Conservation (phyloP, 164 flowering plant genomes). For the Vitis labrusca region DNA sequence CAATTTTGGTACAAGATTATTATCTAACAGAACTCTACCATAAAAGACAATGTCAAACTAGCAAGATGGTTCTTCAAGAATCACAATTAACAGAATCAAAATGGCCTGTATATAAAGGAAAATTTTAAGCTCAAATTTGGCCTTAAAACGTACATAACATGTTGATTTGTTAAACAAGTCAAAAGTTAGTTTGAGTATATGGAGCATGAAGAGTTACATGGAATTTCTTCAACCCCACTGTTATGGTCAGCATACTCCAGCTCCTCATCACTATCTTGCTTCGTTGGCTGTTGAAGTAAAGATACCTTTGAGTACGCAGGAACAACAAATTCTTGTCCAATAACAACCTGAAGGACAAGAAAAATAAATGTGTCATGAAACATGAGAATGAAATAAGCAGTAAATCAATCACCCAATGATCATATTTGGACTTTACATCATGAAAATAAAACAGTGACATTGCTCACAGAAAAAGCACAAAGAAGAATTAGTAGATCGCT, state of each 20-base stretch:
- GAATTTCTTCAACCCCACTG: slow-evolving; percentile 43
- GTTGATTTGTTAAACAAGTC: too few relatives aligned
- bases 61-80: too few relatives aligned
- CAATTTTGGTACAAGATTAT: too few relatives aligned
- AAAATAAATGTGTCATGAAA: background rate
- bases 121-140: too few relatives aligned
- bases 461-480: too few relatives aligned
- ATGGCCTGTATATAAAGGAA: too few relatives aligned
- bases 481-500: too few relatives aligned
- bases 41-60: too few relatives aligned
- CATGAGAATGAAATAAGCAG: background rate
- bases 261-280: slow-evolving; percentile 95
- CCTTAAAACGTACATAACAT: too few relatives aligned
- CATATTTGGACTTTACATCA: background rate
- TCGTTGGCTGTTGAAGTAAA: slow-evolving; percentile 70
- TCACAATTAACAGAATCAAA: too few relatives aligned
- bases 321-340: slow-evolving; percentile 73
- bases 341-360: slow-evolving; percentile 53
- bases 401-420: background rate
- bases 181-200: background rate
- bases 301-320: slow-evolving; percentile 96
- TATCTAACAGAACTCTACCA: too few relatives aligned
- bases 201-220: slow-evolving; percentile 37
- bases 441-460: background rate
- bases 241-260: slow-evolving; percentile 90